Evolutionary conservation across 306 rosid species (phyloP).

Genomic region (Trifolium dubium): DNA sequence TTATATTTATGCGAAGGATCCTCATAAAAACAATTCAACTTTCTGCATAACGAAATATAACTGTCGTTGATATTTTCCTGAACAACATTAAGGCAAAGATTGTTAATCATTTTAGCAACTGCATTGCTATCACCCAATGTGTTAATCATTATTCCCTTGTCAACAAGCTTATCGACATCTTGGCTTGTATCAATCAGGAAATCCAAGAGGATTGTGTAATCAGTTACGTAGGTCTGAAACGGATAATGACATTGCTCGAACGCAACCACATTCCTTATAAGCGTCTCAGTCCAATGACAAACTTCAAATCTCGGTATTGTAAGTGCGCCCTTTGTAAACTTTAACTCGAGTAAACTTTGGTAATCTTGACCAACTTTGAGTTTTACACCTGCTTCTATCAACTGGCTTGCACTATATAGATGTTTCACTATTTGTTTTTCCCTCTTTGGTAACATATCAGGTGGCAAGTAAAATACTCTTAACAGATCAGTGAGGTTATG

Average conservation of each 20-base stretch:
- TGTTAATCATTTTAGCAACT: slow-evolving; percentile 40
- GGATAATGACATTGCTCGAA: slow-evolving; percentile 47
- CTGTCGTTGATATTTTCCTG: slow-evolving; percentile 32
- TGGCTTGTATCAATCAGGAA: slow-evolving; percentile 36
- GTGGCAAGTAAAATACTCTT: slow-evolving; percentile 40
- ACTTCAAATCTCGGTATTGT: slow-evolving; percentile 38
- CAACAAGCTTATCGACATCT: slow-evolving; percentile 43
- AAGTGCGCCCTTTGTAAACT: slow-evolving; percentile 28
- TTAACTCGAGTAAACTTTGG: slow-evolving; percentile 33
- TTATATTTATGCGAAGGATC: slow-evolving; percentile 25
- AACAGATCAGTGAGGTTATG: slow-evolving; percentile 54
- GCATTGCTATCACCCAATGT: slow-evolving; percentile 38
- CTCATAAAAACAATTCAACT: slow-evolving; percentile 33
- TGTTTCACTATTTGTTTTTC: background rate
- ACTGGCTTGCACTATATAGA: slow-evolving; percentile 34
- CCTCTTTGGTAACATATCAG: slow-evolving; percentile 6
- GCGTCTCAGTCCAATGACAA: slow-evolving; percentile 36
- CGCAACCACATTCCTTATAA: slow-evolving; percentile 40
- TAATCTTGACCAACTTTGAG: slow-evolving; percentile 14
- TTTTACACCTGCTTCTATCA: slow-evolving; percentile 34
- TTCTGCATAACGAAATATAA: background rate
- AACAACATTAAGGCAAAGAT: slow-evolving; percentile 23
- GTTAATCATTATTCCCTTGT: slow-evolving; percentile 38
- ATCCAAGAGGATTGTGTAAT: slow-evolving; percentile 35
- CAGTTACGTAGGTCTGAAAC: slow-evolving; percentile 32